Percentiles rank a stretch among this genome's conserved stretches.
Evolutionary conservation across 306 rosid species (phyloP).

Genomic region (Fagus sylvatica): DNA sequence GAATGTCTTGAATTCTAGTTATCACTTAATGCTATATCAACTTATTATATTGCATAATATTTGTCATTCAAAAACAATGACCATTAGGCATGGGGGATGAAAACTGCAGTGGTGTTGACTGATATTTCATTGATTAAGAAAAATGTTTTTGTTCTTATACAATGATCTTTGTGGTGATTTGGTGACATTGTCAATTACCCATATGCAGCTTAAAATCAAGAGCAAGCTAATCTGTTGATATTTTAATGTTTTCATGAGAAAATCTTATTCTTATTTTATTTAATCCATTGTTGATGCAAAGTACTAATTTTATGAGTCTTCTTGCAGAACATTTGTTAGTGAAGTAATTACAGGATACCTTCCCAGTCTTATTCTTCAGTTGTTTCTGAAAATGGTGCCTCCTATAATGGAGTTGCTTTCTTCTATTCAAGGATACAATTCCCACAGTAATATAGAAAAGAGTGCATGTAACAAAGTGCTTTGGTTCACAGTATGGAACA

Average conservation of each 20-base stretch:
- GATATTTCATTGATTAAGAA: neutral
- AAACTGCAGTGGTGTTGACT: neutral
- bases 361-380: slow-evolving; percentile 88
- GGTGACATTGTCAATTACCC: slow-evolving; percentile 20
- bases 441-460: slow-evolving; percentile 71
- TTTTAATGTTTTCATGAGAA: slow-evolving; percentile 8
- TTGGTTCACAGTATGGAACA: slow-evolving; percentile 94
- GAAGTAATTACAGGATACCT: slow-evolving; percentile 90
- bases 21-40: neutral
- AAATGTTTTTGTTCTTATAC: neutral
- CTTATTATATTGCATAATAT: neutral
- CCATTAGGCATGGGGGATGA: neutral
- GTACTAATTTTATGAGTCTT: slow-evolving; percentile 31
- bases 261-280: slow-evolving; percentile 13
- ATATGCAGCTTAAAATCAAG: neutral
- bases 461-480: slow-evolving; percentile 87
- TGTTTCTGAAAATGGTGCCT: slow-evolving; percentile 78
- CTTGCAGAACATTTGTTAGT: slow-evolving; percentile 70
- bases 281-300: slow-evolving; percentile 11
- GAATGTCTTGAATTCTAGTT: neutral
- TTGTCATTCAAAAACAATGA: neutral
- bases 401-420: slow-evolving; percentile 87
- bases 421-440: slow-evolving; percentile 86
- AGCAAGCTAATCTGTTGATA: neutral
- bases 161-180: slow-evolving; percentile 12